Percentiles rank a stretch among this genome's conserved stretches.
phyloP scores from a whole-genome alignment of 345 rosid genomes.

The Schrenkiella parvula region DNA sequence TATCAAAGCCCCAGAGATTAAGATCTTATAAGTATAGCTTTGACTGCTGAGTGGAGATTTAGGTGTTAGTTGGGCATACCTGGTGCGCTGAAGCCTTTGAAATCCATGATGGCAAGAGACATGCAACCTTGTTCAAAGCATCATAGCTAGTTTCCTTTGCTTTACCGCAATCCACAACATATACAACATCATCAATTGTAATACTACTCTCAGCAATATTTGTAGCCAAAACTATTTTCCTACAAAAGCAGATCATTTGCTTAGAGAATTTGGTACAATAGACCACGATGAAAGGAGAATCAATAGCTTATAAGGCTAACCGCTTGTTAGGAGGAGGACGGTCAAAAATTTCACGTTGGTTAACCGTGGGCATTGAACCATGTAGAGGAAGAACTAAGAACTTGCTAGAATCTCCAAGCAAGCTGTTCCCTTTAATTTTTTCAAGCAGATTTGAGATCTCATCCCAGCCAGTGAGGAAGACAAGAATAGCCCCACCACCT shows the following conservation, averaged over 20 bases:
- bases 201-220: constrained; percentile 98
- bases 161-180: constrained; percentile 95
- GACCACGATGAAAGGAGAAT: not conserved
- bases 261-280: not conserved
- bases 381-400: constrained; percentile 83
- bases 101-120: constrained; percentile 93
- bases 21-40: not conserved
- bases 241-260: constrained; percentile 27
- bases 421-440: constrained; percentile 59
- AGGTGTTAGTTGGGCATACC: constrained; percentile 40
- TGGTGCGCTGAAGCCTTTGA: constrained; percentile 95
- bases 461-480: constrained; percentile 97
- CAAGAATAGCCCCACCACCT: constrained; percentile 89
- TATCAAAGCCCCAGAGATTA: constrained; percentile 18
- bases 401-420: constrained; percentile 76
- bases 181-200: constrained; percentile 94
- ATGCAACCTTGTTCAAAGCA: constrained; percentile 94
- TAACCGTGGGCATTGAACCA: constrained; percentile 91
- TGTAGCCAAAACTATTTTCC: constrained; percentile 93
- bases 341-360: constrained; percentile 90
- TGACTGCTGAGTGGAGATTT: not conserved
- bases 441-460: constrained; percentile 86
- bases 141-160: constrained; percentile 98
- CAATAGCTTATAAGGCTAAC: constrained; percentile 33
- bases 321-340: constrained; percentile 68